phyloP scores from a whole-genome alignment of 2,329 filamentous ascomycete species.

The Pleurostoma richardsiae region DNA sequence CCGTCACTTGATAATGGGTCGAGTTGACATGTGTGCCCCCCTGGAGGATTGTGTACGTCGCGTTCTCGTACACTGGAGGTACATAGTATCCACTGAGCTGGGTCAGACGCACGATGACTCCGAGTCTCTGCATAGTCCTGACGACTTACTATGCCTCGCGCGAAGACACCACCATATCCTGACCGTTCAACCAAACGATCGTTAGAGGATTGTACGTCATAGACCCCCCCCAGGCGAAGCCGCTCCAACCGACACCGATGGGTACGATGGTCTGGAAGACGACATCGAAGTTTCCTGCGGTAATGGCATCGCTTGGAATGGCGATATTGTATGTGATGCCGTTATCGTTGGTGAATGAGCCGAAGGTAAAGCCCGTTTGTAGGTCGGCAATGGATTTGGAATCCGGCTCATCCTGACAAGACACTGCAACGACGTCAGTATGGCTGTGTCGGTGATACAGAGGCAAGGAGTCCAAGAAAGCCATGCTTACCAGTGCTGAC shows the following conservation, averaged over 20 bases:
- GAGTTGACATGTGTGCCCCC: slow-evolving; percentile 31
- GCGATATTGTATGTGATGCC: slow-evolving; percentile 28
- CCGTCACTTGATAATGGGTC: slow-evolving; percentile 34
- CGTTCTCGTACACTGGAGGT: slow-evolving; percentile 20
- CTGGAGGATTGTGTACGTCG: slow-evolving; percentile 24
- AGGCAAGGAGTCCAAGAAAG: too few species aligned
- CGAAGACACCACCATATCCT: slow-evolving; percentile 31
- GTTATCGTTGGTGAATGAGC: slow-evolving; percentile 9
- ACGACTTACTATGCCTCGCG: slow-evolving; percentile 37
- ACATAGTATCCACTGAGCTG: slow-evolving; percentile 25
- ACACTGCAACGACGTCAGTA: too few species aligned
- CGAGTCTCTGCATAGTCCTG: neutral
- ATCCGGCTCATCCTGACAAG: too few species aligned
- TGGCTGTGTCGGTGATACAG: too few species aligned
- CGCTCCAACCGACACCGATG: slow-evolving; percentile 38
- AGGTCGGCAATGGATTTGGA: neutral
- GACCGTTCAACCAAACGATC: slow-evolving; percentile 37
- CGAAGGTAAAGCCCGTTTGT: neutral
- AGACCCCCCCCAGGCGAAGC: slow-evolving; percentile 42
- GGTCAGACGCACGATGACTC: neutral
- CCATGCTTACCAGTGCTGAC: slow-evolving; percentile 20
- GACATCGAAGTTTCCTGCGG: slow-evolving; percentile 19
- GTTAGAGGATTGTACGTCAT: slow-evolving; percentile 43
- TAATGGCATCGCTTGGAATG: slow-evolving; percentile 22
- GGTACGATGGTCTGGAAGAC: slow-evolving; percentile 35